These are phyloP conservation scores for Fistulinella prunicolor DNA, from an alignment of 768 basidiomycete species.

Conservation along the genomic window DNA sequence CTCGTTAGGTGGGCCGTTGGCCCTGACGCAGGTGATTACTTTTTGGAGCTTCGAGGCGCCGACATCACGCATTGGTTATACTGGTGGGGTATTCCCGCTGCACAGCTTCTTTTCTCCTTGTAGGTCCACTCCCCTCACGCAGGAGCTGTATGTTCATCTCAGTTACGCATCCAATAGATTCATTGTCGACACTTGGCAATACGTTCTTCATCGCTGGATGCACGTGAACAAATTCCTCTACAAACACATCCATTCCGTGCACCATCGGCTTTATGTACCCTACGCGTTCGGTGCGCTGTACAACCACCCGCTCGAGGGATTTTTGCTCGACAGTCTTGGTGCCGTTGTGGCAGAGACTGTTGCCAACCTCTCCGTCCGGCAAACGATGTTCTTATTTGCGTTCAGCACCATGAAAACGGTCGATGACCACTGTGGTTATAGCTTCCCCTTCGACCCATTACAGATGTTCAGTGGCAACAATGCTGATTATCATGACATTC, in stretches of 20 bases:
- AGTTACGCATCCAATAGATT: conserved; percentile 51
- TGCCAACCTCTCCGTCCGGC: conserved; percentile 70
- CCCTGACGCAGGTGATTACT: conserved; percentile 32
- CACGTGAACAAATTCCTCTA: conserved; percentile 90
- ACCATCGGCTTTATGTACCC: conserved; percentile 94
- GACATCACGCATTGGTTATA: conserved; percentile 65
- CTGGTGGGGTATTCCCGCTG: conserved; percentile 87
- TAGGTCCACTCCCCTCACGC: conserved; percentile 43
- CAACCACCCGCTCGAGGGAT: conserved; percentile 95
- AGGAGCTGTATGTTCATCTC: neutral
- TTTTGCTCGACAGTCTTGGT: conserved; percentile 83
- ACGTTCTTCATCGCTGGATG: conserved; percentile 91
- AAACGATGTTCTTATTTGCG: conserved; percentile 79
- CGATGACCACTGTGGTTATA: conserved; percentile 93
- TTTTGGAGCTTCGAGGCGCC: conserved; percentile 38
- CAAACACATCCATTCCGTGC: conserved; percentile 87
- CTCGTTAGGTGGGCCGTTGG: conserved; percentile 41
- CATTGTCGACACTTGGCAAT: conserved; percentile 97
- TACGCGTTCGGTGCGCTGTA: conserved; percentile 97
- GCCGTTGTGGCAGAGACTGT: conserved; percentile 71
- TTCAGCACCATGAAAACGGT: conserved; percentile 90
- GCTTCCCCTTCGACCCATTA: conserved; percentile 86
- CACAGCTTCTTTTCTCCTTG: conserved; percentile 79
- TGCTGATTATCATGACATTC: conserved; percentile 97
- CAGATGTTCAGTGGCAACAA: conserved; percentile 86